A percentile compares a stretch with the other conserved stretches of the same genome.
phyloP scores from a whole-genome alignment of 2,329 filamentous ascomycete species.

The Penicillium sp. region DNA sequence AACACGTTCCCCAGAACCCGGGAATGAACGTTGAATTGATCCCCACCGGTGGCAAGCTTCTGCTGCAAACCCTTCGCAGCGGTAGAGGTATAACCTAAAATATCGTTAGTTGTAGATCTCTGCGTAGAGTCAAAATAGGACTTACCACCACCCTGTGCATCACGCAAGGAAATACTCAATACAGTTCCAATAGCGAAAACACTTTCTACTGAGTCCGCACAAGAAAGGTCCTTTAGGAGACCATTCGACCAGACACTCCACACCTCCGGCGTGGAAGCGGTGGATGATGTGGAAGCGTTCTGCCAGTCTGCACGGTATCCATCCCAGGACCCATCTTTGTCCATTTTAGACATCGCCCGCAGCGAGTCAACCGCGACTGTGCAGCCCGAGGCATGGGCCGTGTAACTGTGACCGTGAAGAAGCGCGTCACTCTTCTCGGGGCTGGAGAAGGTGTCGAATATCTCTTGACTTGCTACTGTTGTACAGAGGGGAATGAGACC shows the following conservation, averaged over 20 bases:
- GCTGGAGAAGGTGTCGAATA: constrained; percentile 71
- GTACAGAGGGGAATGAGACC: constrained; percentile 75
- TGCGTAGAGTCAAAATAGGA: background rate
- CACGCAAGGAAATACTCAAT: constrained; percentile 63
- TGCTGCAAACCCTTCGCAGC: constrained; percentile 57
- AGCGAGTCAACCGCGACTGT: constrained; percentile 72
- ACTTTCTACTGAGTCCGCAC: constrained; percentile 57
- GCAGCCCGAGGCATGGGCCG: constrained; percentile 79
- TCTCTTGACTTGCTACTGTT: constrained; percentile 71
- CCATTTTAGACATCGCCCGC: constrained; percentile 59
- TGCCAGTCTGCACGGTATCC: constrained; percentile 55
- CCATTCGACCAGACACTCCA: constrained; percentile 73
- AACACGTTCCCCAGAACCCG: constrained; percentile 62
- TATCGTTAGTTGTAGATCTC: background rate
- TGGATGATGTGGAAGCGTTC: background rate
- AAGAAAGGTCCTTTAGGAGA: constrained; percentile 62
- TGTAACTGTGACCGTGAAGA: constrained; percentile 84
- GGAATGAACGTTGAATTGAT: constrained; percentile 55
- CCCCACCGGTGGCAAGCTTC: constrained; percentile 42
- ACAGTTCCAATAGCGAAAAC: constrained; percentile 76
- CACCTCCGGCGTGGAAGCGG: constrained; percentile 23
- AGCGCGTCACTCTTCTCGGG: constrained; percentile 76
- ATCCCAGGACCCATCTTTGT: constrained; percentile 58
- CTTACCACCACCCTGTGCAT: constrained; percentile 49
- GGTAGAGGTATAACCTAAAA: constrained; percentile 57